Evolutionary conservation across 2,329 filamentous ascomycete genomes (phyloP), one percentile per base, ranked within the genome.

Genomic region (Basipetospora chlamydospora): DNA sequence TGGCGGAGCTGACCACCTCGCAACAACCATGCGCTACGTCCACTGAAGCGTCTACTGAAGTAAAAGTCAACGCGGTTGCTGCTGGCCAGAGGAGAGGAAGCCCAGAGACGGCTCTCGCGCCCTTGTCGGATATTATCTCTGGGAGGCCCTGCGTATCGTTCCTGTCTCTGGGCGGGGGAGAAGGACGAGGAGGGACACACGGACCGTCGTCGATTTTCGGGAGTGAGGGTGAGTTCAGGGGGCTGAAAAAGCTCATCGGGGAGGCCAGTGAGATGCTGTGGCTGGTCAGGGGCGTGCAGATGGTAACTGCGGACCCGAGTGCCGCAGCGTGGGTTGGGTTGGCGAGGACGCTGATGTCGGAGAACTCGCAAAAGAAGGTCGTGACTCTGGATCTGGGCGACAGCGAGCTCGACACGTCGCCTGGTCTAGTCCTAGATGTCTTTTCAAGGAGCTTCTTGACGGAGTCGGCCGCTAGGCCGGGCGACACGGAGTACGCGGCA

Each of bases 281-380:
- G 66, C 41, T 68, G 13, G 64, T 64, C 0, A 49, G 50, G 17
- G 13, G n/a, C n/a, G 0, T 60, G 59, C 21, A 31, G 10, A 56
- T 47, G 51, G 51, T 42, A 29, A 49, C 47, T 11, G 33, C 22
- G 26, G 53, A 51, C 12, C 63, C 65, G 0, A 45, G 46, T 17
- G 49, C 53, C 10, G 52, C 64, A 2, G 53, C 59, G 0, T 54
- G 67, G 15, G 46, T 63, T n/a, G 65, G 60, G 2, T 47, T 71
- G 12, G 56, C 62, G 1, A 55, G 67, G 15, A 63, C 64, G 0
- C 49, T 71, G 7, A 57, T 62, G 32, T 70, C 67, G 0, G 67
- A 71, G 32, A 59, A 67, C 40, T 51, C 58, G 1, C 52, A 57
- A 13, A 66, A 57, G 43, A 48, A 42, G 1, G 52, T 69, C 12